These are phyloP conservation scores for Lachnellula cervina DNA, from an alignment of 2,329 filamentous ascomycete genomes.

Conservation along the genomic window DNA sequence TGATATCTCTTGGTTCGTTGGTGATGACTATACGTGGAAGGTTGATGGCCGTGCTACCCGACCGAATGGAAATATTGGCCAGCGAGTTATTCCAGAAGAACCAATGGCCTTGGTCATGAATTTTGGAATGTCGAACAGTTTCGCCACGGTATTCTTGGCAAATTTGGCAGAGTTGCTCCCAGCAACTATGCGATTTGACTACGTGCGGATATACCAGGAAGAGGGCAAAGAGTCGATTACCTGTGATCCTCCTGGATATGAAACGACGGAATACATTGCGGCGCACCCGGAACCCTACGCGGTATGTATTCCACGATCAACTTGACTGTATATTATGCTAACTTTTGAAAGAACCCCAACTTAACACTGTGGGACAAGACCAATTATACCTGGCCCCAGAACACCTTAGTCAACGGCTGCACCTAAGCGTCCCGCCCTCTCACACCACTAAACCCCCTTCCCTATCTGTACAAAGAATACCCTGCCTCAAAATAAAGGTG, in stretches of 20 bases:
- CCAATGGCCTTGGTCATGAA: conserved; percentile 65
- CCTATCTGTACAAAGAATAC: conserved; percentile 20
- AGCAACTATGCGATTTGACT: conserved; percentile 63
- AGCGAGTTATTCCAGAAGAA: conserved; percentile 60
- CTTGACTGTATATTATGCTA: conserved; percentile 44
- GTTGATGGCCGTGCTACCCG: conserved; percentile 54
- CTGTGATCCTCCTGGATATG: conserved; percentile 63
- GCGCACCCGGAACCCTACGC: conserved; percentile 47
- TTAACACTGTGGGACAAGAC: conserved; percentile 35
- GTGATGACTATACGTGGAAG: conserved; percentile 59
- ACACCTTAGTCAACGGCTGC: conserved; percentile 56
- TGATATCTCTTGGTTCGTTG: conserved; percentile 65
- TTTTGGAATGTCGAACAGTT: conserved; percentile 64
- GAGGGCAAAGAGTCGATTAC: conserved; percentile 52
- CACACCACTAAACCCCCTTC: background rate
- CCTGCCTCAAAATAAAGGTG: conserved; percentile 9
- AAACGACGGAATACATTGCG: conserved; percentile 63
- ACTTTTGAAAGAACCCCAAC: background rate
- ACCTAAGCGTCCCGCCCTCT: conserved; percentile 9
- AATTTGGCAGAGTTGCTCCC: conserved; percentile 53
- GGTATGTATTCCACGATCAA: conserved; percentile 53
- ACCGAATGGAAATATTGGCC: conserved; percentile 65
- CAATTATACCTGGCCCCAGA: conserved; percentile 55
- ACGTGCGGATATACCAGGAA: conserved; percentile 66
- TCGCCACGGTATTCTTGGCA: conserved; percentile 55